These are phyloP conservation scores for Plasmopara viticola DNA, from an alignment of 352 stramenopile species.

Conservation along the genomic window DNA sequence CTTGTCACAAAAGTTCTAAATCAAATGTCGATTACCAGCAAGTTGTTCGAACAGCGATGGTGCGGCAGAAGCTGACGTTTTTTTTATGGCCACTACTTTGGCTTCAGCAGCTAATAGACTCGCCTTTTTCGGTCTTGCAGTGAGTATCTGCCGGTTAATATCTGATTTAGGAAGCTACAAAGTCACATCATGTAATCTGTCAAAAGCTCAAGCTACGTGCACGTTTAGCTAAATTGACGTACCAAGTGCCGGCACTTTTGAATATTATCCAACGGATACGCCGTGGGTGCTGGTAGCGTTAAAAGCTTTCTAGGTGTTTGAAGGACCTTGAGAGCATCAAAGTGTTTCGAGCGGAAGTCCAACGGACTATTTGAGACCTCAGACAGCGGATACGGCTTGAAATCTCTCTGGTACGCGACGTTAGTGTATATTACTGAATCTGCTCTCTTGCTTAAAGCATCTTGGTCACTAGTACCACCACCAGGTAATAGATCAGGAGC, in stretches of 20 bases:
- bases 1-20: not conserved
- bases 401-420: conserved; percentile 33
- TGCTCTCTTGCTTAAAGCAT: not conserved
- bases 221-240: conserved; percentile 5
- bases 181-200: not conserved
- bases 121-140: conserved; percentile 27
- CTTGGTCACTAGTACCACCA: not conserved
- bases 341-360: conserved; percentile 47
- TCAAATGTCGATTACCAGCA: conserved; percentile 25
- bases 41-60: conserved; percentile 51
- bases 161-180: conserved; percentile 59
- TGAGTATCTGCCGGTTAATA: conserved; percentile 41
- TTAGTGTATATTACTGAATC: conserved; percentile 1
- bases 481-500: conserved; percentile 29
- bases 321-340: conserved; percentile 57
- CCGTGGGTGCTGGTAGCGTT: conserved; percentile 20
- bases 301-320: conserved; percentile 11
- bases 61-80: conserved; percentile 1
- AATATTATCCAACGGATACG: conserved; percentile 80
- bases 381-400: conserved; percentile 19
- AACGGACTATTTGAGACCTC: conserved; percentile 17
- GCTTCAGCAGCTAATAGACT: conserved; percentile 9
- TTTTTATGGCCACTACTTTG: conserved; percentile 9
- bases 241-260: conserved; percentile 79
- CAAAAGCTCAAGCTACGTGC: not conserved